These are phyloP conservation scores for Taiozyma sp. DNA, from an alignment of 1,139 yeast genomes.

Conservation along the genomic window DNA sequence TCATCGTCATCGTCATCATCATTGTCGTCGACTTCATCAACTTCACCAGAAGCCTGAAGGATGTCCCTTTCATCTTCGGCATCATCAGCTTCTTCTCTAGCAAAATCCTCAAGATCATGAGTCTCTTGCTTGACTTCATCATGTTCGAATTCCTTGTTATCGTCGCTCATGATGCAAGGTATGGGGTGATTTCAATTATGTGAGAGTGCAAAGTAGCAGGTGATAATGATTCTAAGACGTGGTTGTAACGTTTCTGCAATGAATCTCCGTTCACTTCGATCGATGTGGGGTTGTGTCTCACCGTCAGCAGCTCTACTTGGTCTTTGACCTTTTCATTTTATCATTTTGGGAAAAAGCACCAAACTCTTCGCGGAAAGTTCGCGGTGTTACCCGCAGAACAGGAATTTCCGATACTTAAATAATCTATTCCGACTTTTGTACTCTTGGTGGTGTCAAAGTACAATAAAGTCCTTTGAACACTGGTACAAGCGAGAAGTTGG, in stretches of 20 bases:
- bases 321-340: neutral
- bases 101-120: slow-evolving; percentile 23
- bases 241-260: neutral
- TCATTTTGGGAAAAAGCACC: neutral
- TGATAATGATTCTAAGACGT: neutral
- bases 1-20: slow-evolving; percentile 45
- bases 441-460: neutral
- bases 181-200: neutral
- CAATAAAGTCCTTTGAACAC: neutral
- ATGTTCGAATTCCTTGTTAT: slow-evolving; percentile 25
- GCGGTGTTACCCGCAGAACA: neutral
- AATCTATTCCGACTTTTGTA: neutral
- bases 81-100: slow-evolving; percentile 10
- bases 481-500: neutral
- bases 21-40: slow-evolving; percentile 22
- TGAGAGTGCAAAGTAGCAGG: neutral
- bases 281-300: neutral
- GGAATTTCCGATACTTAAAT: neutral
- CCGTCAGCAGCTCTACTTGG: neutral
- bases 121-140: slow-evolving; percentile 28
- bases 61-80: slow-evolving; percentile 11
- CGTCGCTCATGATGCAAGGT: slow-evolving; percentile 19
- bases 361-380: neutral
- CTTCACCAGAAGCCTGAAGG: slow-evolving; percentile 12
- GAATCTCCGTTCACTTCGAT: neutral